These are phyloP conservation scores for Epichloe typhina DNA, from an alignment of 2,329 filamentous ascomycete species.

Conservation along the genomic window DNA sequence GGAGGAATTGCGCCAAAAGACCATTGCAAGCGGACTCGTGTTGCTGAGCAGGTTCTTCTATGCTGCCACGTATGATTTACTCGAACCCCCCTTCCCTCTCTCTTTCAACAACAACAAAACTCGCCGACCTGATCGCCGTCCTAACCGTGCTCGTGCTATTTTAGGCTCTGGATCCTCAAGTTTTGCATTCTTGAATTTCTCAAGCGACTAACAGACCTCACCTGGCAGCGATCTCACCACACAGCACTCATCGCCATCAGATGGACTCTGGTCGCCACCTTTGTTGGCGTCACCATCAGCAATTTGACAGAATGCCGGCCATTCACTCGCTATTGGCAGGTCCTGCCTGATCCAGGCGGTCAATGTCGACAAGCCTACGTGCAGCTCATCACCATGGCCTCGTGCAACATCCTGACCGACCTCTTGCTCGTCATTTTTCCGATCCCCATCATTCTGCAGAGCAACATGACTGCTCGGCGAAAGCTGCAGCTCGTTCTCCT, in stretches of 20 bases:
- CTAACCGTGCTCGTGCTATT: background rate
- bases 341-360: constrained; percentile 72
- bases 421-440: constrained; percentile 78
- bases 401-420: constrained; percentile 79
- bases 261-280: constrained; percentile 63
- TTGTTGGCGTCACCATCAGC: constrained; percentile 67
- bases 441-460: constrained; percentile 72
- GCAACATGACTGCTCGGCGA: constrained; percentile 60
- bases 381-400: constrained; percentile 82
- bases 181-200: constrained; percentile 85
- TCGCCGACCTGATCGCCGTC: background rate
- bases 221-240: constrained; percentile 70
- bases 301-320: constrained; percentile 75
- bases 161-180: constrained; percentile 84
- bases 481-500: constrained; percentile 69
- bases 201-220: constrained; percentile 66
- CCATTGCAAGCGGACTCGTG: constrained; percentile 69
- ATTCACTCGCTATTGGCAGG: constrained; percentile 64
- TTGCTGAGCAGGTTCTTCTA: constrained; percentile 75
- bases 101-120: background rate
- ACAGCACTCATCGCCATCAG: constrained; percentile 58
- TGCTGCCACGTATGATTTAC: constrained; percentile 62
- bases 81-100: background rate
- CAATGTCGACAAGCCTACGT: constrained; percentile 76
- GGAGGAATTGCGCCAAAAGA: constrained; percentile 49